phyloP scores from a whole-genome alignment of 2,329 filamentous ascomycete genomes.

The Colletotrichum lindemuthianum region DNA sequence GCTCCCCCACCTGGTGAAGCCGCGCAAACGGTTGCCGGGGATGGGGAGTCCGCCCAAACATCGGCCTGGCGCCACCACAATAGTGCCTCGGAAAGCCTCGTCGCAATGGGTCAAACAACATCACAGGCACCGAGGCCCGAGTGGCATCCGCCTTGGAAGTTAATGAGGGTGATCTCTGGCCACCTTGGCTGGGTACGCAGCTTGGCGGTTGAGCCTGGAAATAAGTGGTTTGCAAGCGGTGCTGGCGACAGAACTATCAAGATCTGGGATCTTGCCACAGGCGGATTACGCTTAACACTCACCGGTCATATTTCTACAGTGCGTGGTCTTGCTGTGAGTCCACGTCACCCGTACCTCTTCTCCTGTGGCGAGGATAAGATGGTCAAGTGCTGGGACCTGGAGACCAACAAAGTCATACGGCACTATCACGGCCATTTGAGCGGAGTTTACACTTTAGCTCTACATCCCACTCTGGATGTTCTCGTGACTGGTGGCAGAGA shows the following conservation, averaged over 20 bases:
- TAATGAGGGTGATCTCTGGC: slow-evolving; percentile 96
- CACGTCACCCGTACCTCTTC: slow-evolving; percentile 95
- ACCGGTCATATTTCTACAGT: slow-evolving; percentile 96
- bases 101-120: slow-evolving; percentile 36
- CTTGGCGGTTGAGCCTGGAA: slow-evolving; percentile 92
- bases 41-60: background rate
- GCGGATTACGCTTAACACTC: slow-evolving; percentile 83
- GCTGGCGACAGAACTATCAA: slow-evolving; percentile 97
- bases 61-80: background rate
- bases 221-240: slow-evolving; percentile 97
- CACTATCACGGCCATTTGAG: slow-evolving; percentile 98
- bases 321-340: slow-evolving; percentile 89
- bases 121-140: slow-evolving; percentile 74
- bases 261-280: slow-evolving; percentile 95
- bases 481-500: slow-evolving; percentile 95
- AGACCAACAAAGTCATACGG: slow-evolving; percentile 99
- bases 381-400: slow-evolving; percentile 99
- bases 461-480: slow-evolving; percentile 96
- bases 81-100: slow-evolving; percentile 45
- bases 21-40: too few species aligned
- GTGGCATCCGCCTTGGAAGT: slow-evolving; percentile 98
- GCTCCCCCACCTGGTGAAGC: too few species aligned
- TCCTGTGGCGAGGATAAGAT: slow-evolving; percentile 99
- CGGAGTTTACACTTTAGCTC: slow-evolving; percentile 89
- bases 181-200: slow-evolving; percentile 94